Conservation (phyloP, 2,329 filamentous ascomycete species). For the Cadophora sp. region DNA sequence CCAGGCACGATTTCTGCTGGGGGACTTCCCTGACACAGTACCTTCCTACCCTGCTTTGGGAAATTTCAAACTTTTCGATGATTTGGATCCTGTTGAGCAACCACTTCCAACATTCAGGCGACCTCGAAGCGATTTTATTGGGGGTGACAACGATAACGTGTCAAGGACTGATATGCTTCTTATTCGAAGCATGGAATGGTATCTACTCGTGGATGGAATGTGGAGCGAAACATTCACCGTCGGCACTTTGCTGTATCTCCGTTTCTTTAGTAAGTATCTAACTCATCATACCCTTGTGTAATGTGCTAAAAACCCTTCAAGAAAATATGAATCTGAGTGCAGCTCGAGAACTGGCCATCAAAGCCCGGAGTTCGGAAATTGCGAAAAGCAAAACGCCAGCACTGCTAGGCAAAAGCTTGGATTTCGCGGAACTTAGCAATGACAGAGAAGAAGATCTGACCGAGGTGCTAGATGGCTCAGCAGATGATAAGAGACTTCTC, state of each 20-base stretch:
- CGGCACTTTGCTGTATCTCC: constrained; percentile 78
- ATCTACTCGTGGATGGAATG: constrained; percentile 74
- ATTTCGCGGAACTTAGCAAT: constrained; percentile 42
- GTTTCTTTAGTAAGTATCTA: constrained; percentile 77
- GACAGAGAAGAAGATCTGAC: constrained; percentile 41
- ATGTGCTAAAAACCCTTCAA: constrained; percentile 36
- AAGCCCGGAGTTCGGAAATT: constrained; percentile 55
- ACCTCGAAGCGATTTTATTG: constrained; percentile 76
- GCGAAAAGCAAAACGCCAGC: constrained; percentile 45
- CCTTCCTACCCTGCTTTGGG: constrained; percentile 50
- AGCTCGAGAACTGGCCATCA: constrained; percentile 58
- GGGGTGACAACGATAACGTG: constrained; percentile 66
- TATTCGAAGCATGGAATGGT: constrained; percentile 86
- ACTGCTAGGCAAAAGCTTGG: constrained; percentile 48
- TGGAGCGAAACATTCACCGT: constrained; percentile 74
- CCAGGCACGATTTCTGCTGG: constrained; percentile 63
- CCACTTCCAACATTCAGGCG: constrained; percentile 59
- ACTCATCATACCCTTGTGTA: neutral
- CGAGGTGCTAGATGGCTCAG: constrained; percentile 45
- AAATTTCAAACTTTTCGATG: constrained; percentile 56
- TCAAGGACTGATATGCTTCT: constrained; percentile 71
- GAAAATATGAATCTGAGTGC: constrained; percentile 56
- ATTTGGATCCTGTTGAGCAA: constrained; percentile 13
- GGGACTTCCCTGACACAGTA: constrained; percentile 49
- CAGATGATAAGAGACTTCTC: constrained; percentile 43